Percentiles rank a stretch among this genome's conserved stretches.
Conservation (phyloP, 805 yeast genomes). For the Candida railenensis region DNA sequence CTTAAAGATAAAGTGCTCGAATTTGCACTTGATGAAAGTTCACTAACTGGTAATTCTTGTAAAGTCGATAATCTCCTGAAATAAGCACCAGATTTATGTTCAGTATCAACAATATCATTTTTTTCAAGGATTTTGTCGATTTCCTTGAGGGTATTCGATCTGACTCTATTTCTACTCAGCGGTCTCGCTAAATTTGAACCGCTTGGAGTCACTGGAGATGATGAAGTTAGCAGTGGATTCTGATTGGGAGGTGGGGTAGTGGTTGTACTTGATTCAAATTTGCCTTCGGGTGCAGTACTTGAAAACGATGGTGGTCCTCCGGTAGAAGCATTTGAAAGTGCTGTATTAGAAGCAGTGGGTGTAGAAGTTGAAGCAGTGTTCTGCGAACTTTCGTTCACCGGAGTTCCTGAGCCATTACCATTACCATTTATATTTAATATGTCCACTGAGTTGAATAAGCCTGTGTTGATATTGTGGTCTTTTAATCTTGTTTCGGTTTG, state of each 20-base stretch:
- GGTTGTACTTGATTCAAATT: constrained; percentile 12
- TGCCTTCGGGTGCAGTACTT: constrained; percentile 20
- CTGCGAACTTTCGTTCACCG: not conserved
- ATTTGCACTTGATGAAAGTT: constrained; percentile 6
- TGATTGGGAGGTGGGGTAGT: constrained; percentile 13
- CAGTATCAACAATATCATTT: constrained; percentile 39
- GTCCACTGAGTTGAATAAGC: not conserved
- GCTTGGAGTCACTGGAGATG: constrained; percentile 14
- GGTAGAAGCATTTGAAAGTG: not conserved
- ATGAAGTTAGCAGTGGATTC: constrained; percentile 6
- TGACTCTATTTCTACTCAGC: constrained; percentile 20
- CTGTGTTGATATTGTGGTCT: not conserved
- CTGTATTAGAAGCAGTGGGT: not conserved
- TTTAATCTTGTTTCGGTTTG: constrained; percentile 3
- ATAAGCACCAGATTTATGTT: constrained; percentile 58
- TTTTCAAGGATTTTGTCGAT: constrained; percentile 35
- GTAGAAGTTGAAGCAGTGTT: not conserved
- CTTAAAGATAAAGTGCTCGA: not conserved
- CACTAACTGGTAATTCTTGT: constrained; percentile 48
- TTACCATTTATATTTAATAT: constrained; percentile 1
- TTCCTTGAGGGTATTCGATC: constrained; percentile 37
- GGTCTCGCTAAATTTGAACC: constrained; percentile 11
- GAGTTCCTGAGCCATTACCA: not conserved
- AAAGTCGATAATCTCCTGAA: constrained; percentile 64
- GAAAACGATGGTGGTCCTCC: constrained; percentile 16